Evolutionary conservation across 208 protist species (phyloP).

Genomic region (Trypanosoma caninum): DNA sequence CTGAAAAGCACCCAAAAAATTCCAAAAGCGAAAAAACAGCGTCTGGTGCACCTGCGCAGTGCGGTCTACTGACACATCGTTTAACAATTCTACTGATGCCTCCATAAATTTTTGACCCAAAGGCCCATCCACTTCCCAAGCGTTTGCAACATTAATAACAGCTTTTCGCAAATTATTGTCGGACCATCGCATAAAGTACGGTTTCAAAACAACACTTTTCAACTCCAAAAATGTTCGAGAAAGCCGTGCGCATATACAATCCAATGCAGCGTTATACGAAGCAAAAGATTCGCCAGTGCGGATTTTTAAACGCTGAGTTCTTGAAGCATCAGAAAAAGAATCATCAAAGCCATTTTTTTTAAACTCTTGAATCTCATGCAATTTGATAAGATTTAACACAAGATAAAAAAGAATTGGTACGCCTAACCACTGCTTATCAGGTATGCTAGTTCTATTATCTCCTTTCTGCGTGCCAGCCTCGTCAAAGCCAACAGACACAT

Average conservation of each 20-base stretch:
- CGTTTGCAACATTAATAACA: constrained; percentile 32
- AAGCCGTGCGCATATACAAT: constrained; percentile 28
- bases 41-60: constrained; percentile 42
- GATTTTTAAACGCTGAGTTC: too few species aligned
- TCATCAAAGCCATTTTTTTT: constrained; percentile 5
- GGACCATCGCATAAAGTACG: constrained; percentile 46
- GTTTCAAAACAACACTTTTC: constrained; percentile 38
- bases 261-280: too few species aligned
- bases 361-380: constrained; percentile 47
- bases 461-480: neutral
- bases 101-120: constrained; percentile 43
- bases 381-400: constrained; percentile 51
- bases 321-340: constrained; percentile 22
- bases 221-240: constrained; percentile 46
- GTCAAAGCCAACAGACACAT: neutral
- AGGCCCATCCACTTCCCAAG: constrained; percentile 45
- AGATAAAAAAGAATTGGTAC: constrained; percentile 66
- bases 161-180: constrained; percentile 27
- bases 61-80: constrained; percentile 44
- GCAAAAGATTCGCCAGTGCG: too few species aligned
- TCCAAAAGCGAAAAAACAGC: constrained; percentile 32
- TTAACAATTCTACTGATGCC: constrained; percentile 41
- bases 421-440: constrained; percentile 46
- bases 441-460: neutral
- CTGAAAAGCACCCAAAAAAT: constrained; percentile 34